Conservation (phyloP, 345 rosid species). For the Zanthoxylum bungeanum region DNA sequence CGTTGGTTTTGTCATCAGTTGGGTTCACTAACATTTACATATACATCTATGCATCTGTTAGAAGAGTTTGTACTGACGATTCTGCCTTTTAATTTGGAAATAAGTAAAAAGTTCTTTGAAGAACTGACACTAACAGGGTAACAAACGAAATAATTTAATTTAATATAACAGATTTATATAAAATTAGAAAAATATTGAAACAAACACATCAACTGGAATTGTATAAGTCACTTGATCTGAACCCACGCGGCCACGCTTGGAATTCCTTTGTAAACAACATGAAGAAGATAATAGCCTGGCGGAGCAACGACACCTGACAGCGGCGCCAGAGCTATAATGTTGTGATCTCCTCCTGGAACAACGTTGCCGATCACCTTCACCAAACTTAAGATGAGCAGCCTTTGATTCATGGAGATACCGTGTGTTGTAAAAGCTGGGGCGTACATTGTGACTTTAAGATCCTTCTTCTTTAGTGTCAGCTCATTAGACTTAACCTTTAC, state of each 20-base stretch:
- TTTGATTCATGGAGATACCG: slow-evolving; percentile 64
- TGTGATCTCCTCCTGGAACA: slow-evolving; percentile 14
- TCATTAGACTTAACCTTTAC: slow-evolving; percentile 23
- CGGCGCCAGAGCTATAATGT: slow-evolving; percentile 31
- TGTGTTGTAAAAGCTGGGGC: slow-evolving; percentile 74
- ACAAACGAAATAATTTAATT: background rate
- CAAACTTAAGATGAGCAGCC: slow-evolving; percentile 38
- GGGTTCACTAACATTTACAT: too few species aligned
- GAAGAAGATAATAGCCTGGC: slow-evolving; percentile 52
- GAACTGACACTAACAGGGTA: too few species aligned
- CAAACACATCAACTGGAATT: background rate
- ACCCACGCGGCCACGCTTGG: slow-evolving; percentile 55
- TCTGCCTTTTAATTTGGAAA: too few species aligned
- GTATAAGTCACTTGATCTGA: slow-evolving; percentile 31
- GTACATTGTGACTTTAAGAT: slow-evolving; percentile 42
- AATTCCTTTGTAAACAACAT: slow-evolving; percentile 48
- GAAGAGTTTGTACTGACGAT: too few species aligned
- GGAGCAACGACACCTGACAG: slow-evolving; percentile 47
- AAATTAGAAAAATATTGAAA: background rate
- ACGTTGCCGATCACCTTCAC: slow-evolving; percentile 12
- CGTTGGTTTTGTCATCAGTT: too few species aligned
- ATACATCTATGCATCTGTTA: too few species aligned
- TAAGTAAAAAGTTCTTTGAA: too few species aligned
- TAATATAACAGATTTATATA: background rate
- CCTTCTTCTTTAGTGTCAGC: background rate